Evolutionary conservation across 176 grass and related monocot genomes (phyloP).

Genomic region (Avena sativa): DNA sequence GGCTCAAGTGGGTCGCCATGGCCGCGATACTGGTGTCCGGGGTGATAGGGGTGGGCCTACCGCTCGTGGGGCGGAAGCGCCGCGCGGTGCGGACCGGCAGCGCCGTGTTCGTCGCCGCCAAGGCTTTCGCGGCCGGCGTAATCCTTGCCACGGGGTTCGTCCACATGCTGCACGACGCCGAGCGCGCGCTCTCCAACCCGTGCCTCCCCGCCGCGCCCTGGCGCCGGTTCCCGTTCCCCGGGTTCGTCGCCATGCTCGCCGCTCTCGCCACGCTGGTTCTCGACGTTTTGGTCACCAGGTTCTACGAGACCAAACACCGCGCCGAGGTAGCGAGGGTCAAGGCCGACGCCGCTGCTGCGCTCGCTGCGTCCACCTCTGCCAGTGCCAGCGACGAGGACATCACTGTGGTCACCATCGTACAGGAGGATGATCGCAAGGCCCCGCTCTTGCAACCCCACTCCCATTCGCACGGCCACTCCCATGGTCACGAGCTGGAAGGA

Average conservation of each 20-base stretch:
- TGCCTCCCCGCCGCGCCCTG: conserved; percentile 61
- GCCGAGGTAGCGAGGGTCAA: conserved; percentile 54
- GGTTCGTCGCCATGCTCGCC: conserved; percentile 83
- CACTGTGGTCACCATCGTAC: conserved; percentile 33
- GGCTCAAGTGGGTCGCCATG: conserved; percentile 71
- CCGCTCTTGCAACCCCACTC: conserved; percentile 48
- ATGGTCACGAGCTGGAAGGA: conserved; percentile 34
- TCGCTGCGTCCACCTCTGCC: conserved; percentile 42
- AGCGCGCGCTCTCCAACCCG: conserved; percentile 55
- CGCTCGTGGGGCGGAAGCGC: conserved; percentile 63
- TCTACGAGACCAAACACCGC: conserved; percentile 72
- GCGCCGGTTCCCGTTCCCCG: conserved; percentile 71
- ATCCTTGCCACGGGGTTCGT: conserved; percentile 91
- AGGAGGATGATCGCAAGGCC: conserved; percentile 36
- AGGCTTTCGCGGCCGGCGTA: conserved; percentile 78
- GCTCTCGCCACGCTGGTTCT: conserved; percentile 74
- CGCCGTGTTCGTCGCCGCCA: conserved; percentile 52
- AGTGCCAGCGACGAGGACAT: conserved; percentile 51
- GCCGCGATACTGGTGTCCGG: conserved; percentile 58
- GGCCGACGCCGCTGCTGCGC: conserved; percentile 45
- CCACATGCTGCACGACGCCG: conserved; percentile 78
- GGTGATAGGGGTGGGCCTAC: conserved; percentile 58
- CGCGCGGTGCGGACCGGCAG: conserved; percentile 61
- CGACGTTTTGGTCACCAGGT: conserved; percentile 72
- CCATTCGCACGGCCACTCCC: conserved; percentile 14